Evolutionary conservation across 192 early-diverging fungal genomes (phyloP).

Genomic region (Lobosporangium transversale): DNA sequence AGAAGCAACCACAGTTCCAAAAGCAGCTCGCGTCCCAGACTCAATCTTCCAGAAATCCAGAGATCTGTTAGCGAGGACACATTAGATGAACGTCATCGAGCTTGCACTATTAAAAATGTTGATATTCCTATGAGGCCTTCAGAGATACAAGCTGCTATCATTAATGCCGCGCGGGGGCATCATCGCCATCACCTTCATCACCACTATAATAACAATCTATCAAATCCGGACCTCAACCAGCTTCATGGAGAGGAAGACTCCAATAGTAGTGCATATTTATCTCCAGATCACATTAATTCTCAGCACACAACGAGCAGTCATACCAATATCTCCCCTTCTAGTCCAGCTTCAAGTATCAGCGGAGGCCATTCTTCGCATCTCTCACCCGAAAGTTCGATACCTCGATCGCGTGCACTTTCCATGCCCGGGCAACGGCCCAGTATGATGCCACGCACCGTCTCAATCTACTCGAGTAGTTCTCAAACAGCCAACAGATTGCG

Average conservation of each 20-base stretch:
- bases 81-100: neutral
- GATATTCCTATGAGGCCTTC: constrained; percentile 24
- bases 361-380: neutral
- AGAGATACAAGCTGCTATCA: constrained; percentile 47
- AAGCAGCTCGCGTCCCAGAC: neutral
- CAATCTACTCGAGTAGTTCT: constrained; percentile 48
- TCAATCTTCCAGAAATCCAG: constrained; percentile 25
- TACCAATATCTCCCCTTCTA: neutral
- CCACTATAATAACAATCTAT: constrained; percentile 14
- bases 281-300: neutral
- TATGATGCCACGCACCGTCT: constrained; percentile 42
- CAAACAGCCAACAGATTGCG: constrained; percentile 40
- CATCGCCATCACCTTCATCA: neutral
- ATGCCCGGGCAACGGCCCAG: constrained; percentile 42
- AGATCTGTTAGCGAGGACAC: constrained; percentile 21
- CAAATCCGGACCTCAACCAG: constrained; percentile 34
- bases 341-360: neutral
- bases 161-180: constrained; percentile 31
- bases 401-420: constrained; percentile 39
- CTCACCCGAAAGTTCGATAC: constrained; percentile 9
- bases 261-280: neutral
- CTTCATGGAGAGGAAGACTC: neutral
- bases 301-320: neutral
- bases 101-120: neutral
- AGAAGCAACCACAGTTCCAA: constrained; percentile 22